Evolutionary conservation across 2,329 filamentous ascomycete species (phyloP).

Genomic region (Neofusicoccum parvum): DNA sequence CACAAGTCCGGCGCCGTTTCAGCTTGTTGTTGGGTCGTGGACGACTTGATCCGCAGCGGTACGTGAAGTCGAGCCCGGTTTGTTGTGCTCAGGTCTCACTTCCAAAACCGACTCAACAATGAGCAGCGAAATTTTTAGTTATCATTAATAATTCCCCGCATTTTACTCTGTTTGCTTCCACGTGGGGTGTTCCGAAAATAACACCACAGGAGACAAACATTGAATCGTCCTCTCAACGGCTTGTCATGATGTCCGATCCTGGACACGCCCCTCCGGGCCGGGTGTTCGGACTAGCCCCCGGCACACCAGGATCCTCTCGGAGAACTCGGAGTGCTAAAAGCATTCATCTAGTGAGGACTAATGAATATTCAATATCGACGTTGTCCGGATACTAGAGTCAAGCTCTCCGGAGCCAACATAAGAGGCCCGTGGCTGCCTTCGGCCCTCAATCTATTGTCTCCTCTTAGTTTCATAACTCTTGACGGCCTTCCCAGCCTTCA

Average conservation of each 20-base stretch:
- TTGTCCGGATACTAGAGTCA: neutral
- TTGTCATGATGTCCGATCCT: neutral
- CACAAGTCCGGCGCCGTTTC: neutral
- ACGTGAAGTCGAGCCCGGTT: neutral
- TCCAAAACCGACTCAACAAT: neutral
- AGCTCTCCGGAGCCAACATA: neutral
- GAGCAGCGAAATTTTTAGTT: neutral
- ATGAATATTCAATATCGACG: neutral
- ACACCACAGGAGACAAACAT: neutral
- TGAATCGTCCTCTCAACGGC: neutral
- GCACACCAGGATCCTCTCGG: neutral
- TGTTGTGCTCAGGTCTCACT: neutral
- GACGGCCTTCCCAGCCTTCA: no score
- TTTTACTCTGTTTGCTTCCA: neutral
- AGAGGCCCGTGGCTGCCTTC: neutral
- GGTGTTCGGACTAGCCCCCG: constrained; percentile 1
- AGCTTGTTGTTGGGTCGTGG: neutral
- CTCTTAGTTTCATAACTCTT: no score
- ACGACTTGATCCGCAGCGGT: neutral
- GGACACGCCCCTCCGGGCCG: neutral
- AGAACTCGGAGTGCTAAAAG: neutral
- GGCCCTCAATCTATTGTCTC: neutral
- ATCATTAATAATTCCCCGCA: neutral
- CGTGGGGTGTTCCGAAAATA: neutral
- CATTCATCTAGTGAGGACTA: neutral